phyloP scores from a whole-genome alignment of 148 eudicot species.

The Rhododendron henanense region DNA sequence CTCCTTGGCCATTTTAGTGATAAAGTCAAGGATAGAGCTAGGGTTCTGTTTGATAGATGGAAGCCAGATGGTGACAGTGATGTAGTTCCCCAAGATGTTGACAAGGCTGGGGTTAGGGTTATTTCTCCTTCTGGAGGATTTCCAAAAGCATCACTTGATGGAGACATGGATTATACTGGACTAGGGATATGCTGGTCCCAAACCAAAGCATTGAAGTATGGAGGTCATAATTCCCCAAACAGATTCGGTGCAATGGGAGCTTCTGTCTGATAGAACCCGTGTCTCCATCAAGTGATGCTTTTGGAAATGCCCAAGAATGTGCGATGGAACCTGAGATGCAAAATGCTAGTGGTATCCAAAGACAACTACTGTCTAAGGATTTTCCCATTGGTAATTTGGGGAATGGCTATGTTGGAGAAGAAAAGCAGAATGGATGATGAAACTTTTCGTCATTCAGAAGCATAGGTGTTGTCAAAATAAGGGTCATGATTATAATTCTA shows the following conservation, averaged over 20 bases:
- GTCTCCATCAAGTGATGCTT: slow-evolving; percentile 16
- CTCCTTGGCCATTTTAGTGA: slow-evolving; percentile 51
- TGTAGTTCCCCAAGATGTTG: slow-evolving; percentile 3
- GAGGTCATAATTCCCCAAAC: slow-evolving; percentile 23
- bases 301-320: slow-evolving; percentile 27
- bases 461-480: slow-evolving; percentile 16
- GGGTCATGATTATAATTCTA: slow-evolving; percentile 14
- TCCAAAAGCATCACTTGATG: slow-evolving; percentile 18
- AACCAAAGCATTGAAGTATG: slow-evolving; percentile 23
- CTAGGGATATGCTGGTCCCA: background rate
- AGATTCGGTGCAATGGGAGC: slow-evolving; percentile 17
- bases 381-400: slow-evolving; percentile 10
- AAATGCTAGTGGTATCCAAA: slow-evolving; percentile 15
- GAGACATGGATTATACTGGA: slow-evolving; percentile 26
- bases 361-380: slow-evolving; percentile 11
- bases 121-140: slow-evolving; percentile 17
- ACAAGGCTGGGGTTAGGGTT: background rate
- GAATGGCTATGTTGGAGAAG: slow-evolving; percentile 17
- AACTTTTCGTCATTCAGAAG: slow-evolving; percentile 14
- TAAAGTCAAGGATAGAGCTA: slow-evolving; percentile 56
- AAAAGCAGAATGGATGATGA: slow-evolving; percentile 22
- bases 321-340: slow-evolving; percentile 14
- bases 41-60: slow-evolving; percentile 34
- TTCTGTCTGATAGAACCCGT: slow-evolving; percentile 25
- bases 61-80: slow-evolving; percentile 13